A percentile compares a stretch with the other conserved stretches of the same genome.
phyloP scores from a whole-genome alignment of 2,329 filamentous ascomycete species.

The Exserohilum rostratum region DNA sequence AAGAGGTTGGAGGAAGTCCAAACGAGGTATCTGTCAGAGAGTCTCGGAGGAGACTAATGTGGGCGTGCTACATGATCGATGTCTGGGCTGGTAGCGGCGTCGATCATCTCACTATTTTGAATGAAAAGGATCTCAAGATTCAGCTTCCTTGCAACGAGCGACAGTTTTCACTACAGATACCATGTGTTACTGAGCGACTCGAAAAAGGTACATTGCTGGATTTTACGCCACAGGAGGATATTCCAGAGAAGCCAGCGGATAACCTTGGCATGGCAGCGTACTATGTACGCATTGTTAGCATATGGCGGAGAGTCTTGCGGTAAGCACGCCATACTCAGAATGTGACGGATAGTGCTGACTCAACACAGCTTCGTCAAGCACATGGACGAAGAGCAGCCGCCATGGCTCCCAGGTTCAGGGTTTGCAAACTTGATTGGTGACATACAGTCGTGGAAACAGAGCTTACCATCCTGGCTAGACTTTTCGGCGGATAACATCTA shows the following conservation, averaged over 20 bases:
- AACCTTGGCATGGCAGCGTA: slow-evolving; percentile 43
- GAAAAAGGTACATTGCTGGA: slow-evolving; percentile 35
- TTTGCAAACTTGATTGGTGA: slow-evolving; percentile 34
- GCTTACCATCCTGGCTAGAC: slow-evolving; percentile 38
- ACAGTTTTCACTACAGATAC: slow-evolving; percentile 40
- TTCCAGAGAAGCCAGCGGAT: slow-evolving; percentile 37
- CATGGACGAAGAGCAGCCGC: slow-evolving; percentile 39
- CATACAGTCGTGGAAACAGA: slow-evolving; percentile 37
- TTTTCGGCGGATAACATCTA: slow-evolving; percentile 45
- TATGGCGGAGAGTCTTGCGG: slow-evolving; percentile 41
- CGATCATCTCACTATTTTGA: slow-evolving; percentile 42
- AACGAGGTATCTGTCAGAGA: slow-evolving; percentile 41
- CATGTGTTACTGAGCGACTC: slow-evolving; percentile 36
- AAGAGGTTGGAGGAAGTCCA: slow-evolving; percentile 30
- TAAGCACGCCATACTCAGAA: slow-evolving; percentile 8
- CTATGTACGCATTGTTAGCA: slow-evolving; percentile 41
- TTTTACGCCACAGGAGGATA: slow-evolving; percentile 29
- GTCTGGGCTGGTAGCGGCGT: slow-evolving; percentile 45
- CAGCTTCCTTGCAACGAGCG: slow-evolving; percentile 44
- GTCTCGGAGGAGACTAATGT: slow-evolving; percentile 41
- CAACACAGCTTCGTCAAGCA: slow-evolving; percentile 37
- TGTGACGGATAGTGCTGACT: not conserved
- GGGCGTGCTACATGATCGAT: slow-evolving; percentile 45
- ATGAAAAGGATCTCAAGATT: slow-evolving; percentile 42
- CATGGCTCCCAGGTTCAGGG: slow-evolving; percentile 37